These are phyloP conservation scores for Polytolypa hystricis DNA, from an alignment of 2,329 filamentous ascomycete genomes.

Conservation along the genomic window DNA sequence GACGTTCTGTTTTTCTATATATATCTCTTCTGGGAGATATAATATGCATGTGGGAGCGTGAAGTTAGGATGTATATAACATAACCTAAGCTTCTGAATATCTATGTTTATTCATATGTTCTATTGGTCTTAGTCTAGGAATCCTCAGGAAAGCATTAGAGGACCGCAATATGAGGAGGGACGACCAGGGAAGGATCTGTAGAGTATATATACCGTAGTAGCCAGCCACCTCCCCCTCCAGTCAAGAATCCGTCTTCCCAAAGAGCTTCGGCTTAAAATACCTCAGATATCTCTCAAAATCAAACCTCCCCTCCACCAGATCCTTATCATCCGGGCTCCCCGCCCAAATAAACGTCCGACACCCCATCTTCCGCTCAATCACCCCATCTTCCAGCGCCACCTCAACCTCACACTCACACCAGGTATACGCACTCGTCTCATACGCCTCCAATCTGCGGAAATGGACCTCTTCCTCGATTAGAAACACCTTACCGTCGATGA, in stretches of 20 bases:
- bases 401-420: slow-evolving; percentile 6
- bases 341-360: slow-evolving; percentile 10
- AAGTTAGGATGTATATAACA: no score
- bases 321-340: slow-evolving; percentile 4
- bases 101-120: background rate
- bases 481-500: slow-evolving; percentile 6
- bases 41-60: no score
- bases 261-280: slow-evolving; percentile 5
- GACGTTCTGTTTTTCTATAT: background rate
- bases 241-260: background rate
- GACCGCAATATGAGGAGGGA: no score
- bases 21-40: no score
- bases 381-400: slow-evolving; percentile 2
- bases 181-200: no score
- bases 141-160: no score
- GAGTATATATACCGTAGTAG: no score
- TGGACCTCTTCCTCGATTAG: slow-evolving; percentile 5
- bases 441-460: slow-evolving; percentile 7
- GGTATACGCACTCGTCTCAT: slow-evolving; percentile 8
- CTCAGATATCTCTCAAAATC: slow-evolving; percentile 8
- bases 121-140: no score
- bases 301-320: slow-evolving; percentile 7
- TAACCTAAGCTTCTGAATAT: no score
- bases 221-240: no score
- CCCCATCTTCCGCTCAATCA: slow-evolving; percentile 2